phyloP scores from a whole-genome alignment of 164 flowering plant species.

The Nelumbo lutea region DNA sequence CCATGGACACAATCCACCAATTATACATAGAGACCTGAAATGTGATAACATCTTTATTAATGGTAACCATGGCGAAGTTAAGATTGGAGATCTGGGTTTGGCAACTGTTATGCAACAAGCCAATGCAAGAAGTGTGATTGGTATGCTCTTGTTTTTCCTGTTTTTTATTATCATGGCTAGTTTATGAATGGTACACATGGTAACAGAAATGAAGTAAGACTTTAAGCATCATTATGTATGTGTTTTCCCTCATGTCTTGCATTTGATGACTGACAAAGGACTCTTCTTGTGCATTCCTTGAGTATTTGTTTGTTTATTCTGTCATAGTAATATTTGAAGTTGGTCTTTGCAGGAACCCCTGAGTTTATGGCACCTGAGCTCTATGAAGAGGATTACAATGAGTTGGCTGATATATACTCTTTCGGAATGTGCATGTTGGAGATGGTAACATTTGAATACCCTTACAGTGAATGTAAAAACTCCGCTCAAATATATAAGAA shows the following conservation, averaged over 20 bases:
- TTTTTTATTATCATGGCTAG: neutral
- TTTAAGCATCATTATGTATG: neutral
- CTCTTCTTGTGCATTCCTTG: neutral
- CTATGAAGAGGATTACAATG: constrained; percentile 38
- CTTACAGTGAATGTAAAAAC: constrained; percentile 31
- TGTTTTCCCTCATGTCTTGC: neutral
- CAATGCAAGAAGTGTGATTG: constrained; percentile 48
- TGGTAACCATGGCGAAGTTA: constrained; percentile 5
- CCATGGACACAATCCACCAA: constrained; percentile 50
- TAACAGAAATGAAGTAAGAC: too few relatives aligned
- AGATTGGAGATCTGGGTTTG: constrained; percentile 16
- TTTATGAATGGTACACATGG: too few relatives aligned
- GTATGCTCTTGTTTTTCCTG: constrained; percentile 18
- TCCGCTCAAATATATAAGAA: constrained; percentile 66
- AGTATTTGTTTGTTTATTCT: neutral
- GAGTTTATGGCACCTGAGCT: constrained; percentile 9
- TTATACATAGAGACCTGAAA: constrained; percentile 34
- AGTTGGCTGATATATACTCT: constrained; percentile 62
- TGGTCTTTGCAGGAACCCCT: constrained; percentile 45
- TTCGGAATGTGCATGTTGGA: constrained; percentile 75
- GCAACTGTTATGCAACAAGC: constrained; percentile 59
- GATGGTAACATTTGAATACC: constrained; percentile 3
- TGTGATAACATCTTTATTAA: constrained; percentile 44
- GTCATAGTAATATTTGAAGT: constrained; percentile 1
- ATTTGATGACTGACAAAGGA: neutral